A percentile compares a stretch with the other conserved stretches of the same genome.
Evolutionary conservation across 768 basidiomycete genomes (phyloP).

Genomic region (Solioccasus polychromus): DNA sequence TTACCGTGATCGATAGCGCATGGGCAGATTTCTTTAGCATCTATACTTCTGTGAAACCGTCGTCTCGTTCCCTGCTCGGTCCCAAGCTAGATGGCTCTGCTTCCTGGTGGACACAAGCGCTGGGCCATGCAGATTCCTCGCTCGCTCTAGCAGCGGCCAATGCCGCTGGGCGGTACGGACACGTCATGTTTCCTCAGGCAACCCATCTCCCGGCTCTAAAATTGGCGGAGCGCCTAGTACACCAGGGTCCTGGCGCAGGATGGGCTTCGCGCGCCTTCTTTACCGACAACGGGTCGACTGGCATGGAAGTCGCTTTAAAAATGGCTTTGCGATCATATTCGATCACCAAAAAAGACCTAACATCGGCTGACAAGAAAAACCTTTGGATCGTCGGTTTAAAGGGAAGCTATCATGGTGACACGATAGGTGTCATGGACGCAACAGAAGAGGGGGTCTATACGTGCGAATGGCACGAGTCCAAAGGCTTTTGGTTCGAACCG

Average conservation of each 20-base stretch:
- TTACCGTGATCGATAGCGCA: slow-evolving; percentile 92
- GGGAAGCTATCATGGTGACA: slow-evolving; percentile 97
- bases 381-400: slow-evolving; percentile 82
- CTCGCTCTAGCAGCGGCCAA: slow-evolving; percentile 84
- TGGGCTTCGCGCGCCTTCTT: slow-evolving; percentile 94
- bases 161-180: slow-evolving; percentile 92
- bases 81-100: slow-evolving; percentile 88
- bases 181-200: slow-evolving; percentile 94
- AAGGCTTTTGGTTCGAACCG: slow-evolving; percentile 92
- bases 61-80: slow-evolving; percentile 40
- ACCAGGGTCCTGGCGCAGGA: slow-evolving; percentile 74
- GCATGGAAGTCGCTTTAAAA: slow-evolving; percentile 96
- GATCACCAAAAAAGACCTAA: slow-evolving; percentile 33
- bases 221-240: slow-evolving; percentile 76
- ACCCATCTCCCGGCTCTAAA: slow-evolving; percentile 82
- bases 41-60: slow-evolving; percentile 36
- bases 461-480: slow-evolving; percentile 93
- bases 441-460: slow-evolving; percentile 88
- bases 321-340: slow-evolving; percentile 85
- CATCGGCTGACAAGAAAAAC: slow-evolving; percentile 39
- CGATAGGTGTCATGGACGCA: slow-evolving; percentile 96
- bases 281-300: slow-evolving; percentile 94
- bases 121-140: slow-evolving; percentile 78
- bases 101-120: slow-evolving; percentile 96
- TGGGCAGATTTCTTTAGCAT: slow-evolving; percentile 83